Conservation (phyloP, 495 filamentous ascomycete species). For the Hamigera avellanea region DNA sequence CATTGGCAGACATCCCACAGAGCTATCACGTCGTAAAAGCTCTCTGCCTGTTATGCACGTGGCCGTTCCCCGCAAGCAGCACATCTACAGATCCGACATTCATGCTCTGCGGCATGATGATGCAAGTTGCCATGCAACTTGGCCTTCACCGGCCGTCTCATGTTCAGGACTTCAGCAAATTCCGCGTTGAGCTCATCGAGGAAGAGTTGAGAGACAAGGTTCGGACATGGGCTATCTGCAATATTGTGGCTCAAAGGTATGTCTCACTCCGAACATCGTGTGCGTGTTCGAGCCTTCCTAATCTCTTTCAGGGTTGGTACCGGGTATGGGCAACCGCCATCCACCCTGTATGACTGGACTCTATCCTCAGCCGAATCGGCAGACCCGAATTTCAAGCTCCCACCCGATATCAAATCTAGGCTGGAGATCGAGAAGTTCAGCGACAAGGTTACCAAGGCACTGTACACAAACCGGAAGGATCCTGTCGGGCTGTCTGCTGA, state of each 20-base stretch:
- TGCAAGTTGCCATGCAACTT: constrained; percentile 84
- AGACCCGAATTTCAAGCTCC: constrained; percentile 54
- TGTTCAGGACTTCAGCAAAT: constrained; percentile 80
- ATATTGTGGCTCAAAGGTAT: constrained; percentile 78
- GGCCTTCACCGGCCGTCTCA: constrained; percentile 84
- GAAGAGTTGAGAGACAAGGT: constrained; percentile 79
- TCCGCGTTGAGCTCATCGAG: constrained; percentile 69
- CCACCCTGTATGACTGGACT: constrained; percentile 83
- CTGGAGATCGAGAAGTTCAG: constrained; percentile 73
- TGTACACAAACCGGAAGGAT: constrained; percentile 72
- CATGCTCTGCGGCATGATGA: constrained; percentile 82
- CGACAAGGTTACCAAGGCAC: constrained; percentile 73
- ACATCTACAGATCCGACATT: constrained; percentile 83
- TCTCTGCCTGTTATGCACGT: constrained; percentile 77
- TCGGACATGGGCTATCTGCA: constrained; percentile 83
- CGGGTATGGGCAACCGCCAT: constrained; percentile 81
- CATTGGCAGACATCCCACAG: constrained; percentile 69
- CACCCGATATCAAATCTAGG: constrained; percentile 52
- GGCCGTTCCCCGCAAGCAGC: constrained; percentile 80
- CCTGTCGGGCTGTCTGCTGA: constrained; percentile 62
- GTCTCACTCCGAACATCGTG: constrained; percentile 1
- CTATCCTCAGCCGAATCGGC: constrained; percentile 51
- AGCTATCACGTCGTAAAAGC: constrained; percentile 89
- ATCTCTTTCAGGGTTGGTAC: constrained; percentile 50
- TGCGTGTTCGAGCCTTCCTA: background rate